A percentile compares a stretch with the other conserved stretches of the same genome.
These are phyloP conservation scores for Lolium multiflorum DNA, from an alignment of 176 grass and related monocot genomes.

Conservation along the genomic window DNA sequence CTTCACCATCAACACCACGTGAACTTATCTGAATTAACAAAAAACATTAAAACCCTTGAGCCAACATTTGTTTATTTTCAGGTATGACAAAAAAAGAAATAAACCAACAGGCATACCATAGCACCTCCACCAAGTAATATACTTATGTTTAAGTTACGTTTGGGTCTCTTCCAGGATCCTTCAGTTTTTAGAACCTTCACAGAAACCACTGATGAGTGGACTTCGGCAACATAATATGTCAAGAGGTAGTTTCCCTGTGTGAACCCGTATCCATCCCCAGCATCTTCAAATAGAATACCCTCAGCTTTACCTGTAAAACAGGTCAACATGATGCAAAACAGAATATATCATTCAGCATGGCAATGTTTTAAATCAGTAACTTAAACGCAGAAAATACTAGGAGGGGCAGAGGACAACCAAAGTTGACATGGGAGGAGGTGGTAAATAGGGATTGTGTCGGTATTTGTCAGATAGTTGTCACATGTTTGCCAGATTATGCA, in stretches of 20 bases:
- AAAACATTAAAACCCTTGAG: constrained; percentile 7
- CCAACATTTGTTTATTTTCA: constrained; percentile 14
- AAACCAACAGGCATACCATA: constrained; percentile 58
- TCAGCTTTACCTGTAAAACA: constrained; percentile 79
- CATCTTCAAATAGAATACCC: constrained; percentile 88
- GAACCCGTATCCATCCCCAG: constrained; percentile 86
- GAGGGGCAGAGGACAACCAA: no score
- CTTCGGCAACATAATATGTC: constrained; percentile 80
- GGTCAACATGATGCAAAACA: background rate
- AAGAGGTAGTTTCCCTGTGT: constrained; percentile 77
- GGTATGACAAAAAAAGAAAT: background rate
- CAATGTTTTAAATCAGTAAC: background rate
- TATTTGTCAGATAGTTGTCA: no score
- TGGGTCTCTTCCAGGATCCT: constrained; percentile 69
- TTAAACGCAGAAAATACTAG: constrained; percentile 21
- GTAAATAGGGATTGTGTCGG: no score
- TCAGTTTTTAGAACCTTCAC: constrained; percentile 76
- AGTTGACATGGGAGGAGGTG: no score
- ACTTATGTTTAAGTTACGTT: constrained; percentile 63
- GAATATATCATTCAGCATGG: constrained; percentile 11
- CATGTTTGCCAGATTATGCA: no score
- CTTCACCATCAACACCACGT: constrained; percentile 74
- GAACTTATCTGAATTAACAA: constrained; percentile 65
- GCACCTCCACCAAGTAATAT: constrained; percentile 87
- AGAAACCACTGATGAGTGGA: constrained; percentile 61